Base-by-base conservation (phyloP, 2,329 filamentous ascomycete genomes). In the Rhexocercosporidium sp. region DNA sequence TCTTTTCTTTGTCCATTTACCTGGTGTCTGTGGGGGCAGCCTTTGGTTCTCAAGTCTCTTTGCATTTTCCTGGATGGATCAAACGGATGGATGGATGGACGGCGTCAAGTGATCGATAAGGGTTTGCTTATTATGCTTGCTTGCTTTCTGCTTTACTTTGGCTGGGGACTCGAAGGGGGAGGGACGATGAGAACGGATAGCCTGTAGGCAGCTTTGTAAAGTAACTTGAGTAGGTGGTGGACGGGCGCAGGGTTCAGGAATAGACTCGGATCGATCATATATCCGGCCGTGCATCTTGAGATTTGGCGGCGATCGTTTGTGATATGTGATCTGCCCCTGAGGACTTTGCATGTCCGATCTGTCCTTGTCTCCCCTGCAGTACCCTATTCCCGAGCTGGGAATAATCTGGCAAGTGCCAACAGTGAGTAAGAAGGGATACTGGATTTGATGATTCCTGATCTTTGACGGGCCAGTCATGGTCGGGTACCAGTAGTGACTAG, bases 51-150 rank as follows among this genome's bases (percentile, higher is more conserved):
- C 34, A 22, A 39, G 31, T 41, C 11, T 56, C 34, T 20, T 65
- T 65, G 64, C 64, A 65, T 65, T 57, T 56, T 61, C 51, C 34
- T 34, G 57, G 56, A 41, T 65, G 46, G 22, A 51, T 49, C 34
- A 20, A n/a, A 39, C 31, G 54, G 31, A 39, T 57, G 54, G n/a
- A 41, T 57, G 54, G 31, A 14, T 37, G 22, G 14, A 51, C 16
- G 47, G 54, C 39, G 16, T n/a, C 1, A 4, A 41, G 54, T 6
- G 54, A 20, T 20, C 20, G 31, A 57, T 20, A 14, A 31, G 37
- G 57, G 22, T 59, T 31, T 60, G 57, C 57, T 60, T 60, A 47
- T 60, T 47, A n/a, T 60, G 57, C 54, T 57, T 39, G 9, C 37
- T 57, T 53, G 25, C 49, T 53, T n/a, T 53, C 14, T 31, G 49